Conservation (phyloP, 805 yeast species). For the Suhomyces pyralidae region DNA sequence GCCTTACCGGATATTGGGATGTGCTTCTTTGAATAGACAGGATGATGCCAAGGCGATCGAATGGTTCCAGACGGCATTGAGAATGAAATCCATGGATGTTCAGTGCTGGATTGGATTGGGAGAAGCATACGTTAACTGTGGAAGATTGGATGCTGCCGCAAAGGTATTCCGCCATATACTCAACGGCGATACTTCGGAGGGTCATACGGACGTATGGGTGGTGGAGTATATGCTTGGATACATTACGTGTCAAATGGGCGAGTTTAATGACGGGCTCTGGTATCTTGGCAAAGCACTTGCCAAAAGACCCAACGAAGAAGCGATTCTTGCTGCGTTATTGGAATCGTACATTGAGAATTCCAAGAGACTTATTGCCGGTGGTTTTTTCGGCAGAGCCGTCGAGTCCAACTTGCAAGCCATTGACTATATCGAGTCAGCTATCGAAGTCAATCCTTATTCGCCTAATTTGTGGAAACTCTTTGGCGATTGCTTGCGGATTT, state of each 20-base stretch:
- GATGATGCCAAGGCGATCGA: slow-evolving; percentile 79
- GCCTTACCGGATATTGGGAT: slow-evolving; percentile 89
- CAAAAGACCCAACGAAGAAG: slow-evolving; percentile 46
- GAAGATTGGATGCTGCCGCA: slow-evolving; percentile 80
- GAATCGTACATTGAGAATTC: slow-evolving; percentile 59
- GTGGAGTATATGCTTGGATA: slow-evolving; percentile 66
- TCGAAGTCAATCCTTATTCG: slow-evolving; percentile 34
- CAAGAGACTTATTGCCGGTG: slow-evolving; percentile 48
- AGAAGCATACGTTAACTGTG: slow-evolving; percentile 86
- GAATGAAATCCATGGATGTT: slow-evolving; percentile 62
- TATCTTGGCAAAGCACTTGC: slow-evolving; percentile 43
- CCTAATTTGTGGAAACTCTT: slow-evolving; percentile 66
- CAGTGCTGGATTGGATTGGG: slow-evolving; percentile 96
- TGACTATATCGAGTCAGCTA: slow-evolving; percentile 37
- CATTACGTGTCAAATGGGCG: slow-evolving; percentile 60
- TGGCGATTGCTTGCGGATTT: slow-evolving; percentile 54
- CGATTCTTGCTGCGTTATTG: slow-evolving; percentile 49
- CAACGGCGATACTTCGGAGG: slow-evolving; percentile 33
- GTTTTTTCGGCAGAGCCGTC: slow-evolving; percentile 66
- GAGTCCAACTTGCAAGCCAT: slow-evolving; percentile 47
- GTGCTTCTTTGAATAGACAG: slow-evolving; percentile 66
- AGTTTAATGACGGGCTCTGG: slow-evolving; percentile 58
- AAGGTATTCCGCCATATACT: slow-evolving; percentile 75
- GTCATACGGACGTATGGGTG: slow-evolving; percentile 50
- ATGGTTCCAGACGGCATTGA: slow-evolving; percentile 81